Evolutionary conservation across 257 asterid genomes (phyloP), one percentile per base, ranked within the genome.

Genomic region (Primulina tabacum): DNA sequence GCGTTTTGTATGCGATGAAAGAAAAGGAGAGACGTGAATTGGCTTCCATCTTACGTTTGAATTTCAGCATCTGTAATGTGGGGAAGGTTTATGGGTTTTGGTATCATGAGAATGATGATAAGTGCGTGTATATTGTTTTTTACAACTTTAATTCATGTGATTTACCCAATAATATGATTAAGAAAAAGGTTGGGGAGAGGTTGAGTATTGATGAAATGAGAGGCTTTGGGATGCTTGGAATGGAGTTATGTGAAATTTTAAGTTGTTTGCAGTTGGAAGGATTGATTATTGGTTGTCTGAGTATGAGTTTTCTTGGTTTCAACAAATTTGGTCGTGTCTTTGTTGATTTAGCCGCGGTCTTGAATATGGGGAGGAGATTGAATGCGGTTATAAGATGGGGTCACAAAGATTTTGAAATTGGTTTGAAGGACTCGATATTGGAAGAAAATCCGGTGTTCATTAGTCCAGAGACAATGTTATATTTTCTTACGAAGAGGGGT

Each of bases 51-150:
- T 68, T 90, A 6, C 74, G 71, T 70, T 79, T 80, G 17, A 53
- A 81, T 67, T 80, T 56, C 64, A 82, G 81, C 77, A 72, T 76
- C 43, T 65, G 73, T 24, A 80, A 86, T 77, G 81, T 78, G 68
- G 90, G 92, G 35, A 87, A 78, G 72, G 84, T 83, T 66, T 82
- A 62, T 79, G 99, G 99, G 6, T 81, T 89, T 81, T 93, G 99
- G 97, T 85, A 64, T 62, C 67, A 79, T 67, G 83, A 77, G 74
- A 86, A 84, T 47, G 87, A 84, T 47, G 87, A 80, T 79, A 70
- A 55, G 14, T 75, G 77, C 40, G 86, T 87, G 64, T 90, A 82
- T 74, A 71, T 90, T 73, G 90, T 84, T 58, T 81, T 72, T 38
- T 80, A 87, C 88, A 78, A 80, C 69, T 74, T 86, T 71, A 57